A percentile compares a stretch with the other conserved stretches of the same genome.
phyloP scores from a whole-genome alignment of 805 yeast species.

The Schizosaccharomyces pombe region DNA sequence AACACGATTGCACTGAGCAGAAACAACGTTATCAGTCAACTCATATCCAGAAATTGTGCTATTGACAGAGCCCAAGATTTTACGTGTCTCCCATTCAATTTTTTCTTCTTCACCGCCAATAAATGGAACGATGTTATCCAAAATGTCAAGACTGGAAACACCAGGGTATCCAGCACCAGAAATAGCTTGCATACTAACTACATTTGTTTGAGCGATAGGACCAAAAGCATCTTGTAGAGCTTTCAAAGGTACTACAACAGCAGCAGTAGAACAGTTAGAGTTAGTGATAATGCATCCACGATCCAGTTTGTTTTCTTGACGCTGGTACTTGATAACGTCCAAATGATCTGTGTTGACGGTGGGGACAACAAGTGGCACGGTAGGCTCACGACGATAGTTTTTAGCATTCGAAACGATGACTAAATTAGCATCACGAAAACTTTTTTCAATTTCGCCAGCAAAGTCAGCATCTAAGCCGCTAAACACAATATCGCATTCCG shows the following conservation, averaged over 20 bases:
- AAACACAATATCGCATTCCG: constrained; percentile 80
- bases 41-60: constrained; percentile 32
- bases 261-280: constrained; percentile 96
- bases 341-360: constrained; percentile 84
- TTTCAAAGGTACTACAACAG: constrained; percentile 84
- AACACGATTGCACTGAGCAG: constrained; percentile 92
- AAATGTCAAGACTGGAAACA: constrained; percentile 78
- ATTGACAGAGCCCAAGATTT: constrained; percentile 52
- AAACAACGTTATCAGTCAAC: constrained; percentile 49
- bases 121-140: constrained; percentile 86
- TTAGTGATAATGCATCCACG: constrained; percentile 75
- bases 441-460: constrained; percentile 82
- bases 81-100: constrained; percentile 94
- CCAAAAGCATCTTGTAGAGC: constrained; percentile 83
- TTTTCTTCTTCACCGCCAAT: constrained; percentile 95
- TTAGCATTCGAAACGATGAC: constrained; percentile 86
- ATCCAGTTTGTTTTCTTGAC: constrained; percentile 5
- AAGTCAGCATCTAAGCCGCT: constrained; percentile 82
- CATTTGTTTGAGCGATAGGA: constrained; percentile 63
- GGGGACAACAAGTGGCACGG: constrained; percentile 86
- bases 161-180: constrained; percentile 99
- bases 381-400: constrained; percentile 69
- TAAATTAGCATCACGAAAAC: constrained; percentile 56
- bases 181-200: constrained; percentile 89
- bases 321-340: constrained; percentile 30